Base-by-base conservation (phyloP, 495 filamentous ascomycete genomes). In the Cercophora scortea region DNA sequence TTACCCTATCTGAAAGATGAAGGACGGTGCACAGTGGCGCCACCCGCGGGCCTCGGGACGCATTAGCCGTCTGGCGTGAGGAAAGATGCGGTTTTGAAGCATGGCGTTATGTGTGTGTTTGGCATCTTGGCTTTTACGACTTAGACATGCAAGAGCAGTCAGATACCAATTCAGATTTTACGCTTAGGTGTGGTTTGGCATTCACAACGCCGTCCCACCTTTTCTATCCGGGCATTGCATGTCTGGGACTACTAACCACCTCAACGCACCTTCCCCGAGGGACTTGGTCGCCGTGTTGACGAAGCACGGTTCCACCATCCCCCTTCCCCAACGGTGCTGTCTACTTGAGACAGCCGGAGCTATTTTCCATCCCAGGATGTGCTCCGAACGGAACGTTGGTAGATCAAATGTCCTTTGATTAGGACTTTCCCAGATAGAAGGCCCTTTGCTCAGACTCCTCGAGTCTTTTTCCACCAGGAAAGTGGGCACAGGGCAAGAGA, bases 401-500 rank as follows among this genome's bases (percentile, higher is more conserved):
- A 91, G 79, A 91, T 73, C 50, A 61, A 54, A 47, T 58, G 63
- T 67, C 54, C 64, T 58, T 56, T 59, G 25, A 25, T 25, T 59
- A 50, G 63, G 60, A 60, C 61, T 65, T 47, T 45, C 70, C 77
- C 83, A 79, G 77, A 66, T 61, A 77, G 81, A 87, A 86, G 83
- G 83, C 85, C 79, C 64, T 73, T 69, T 67, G 81, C 74, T 73
- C 76, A 65, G 70, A 64, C 66, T 63, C 62, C 59, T 48, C 41
- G 54, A 51, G 47, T 32, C 62, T 65, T 57, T 65, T 56, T 66
- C 72, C 68, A 66, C 66, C 64, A 65, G 70, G 71, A 67, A 68
- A 52, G 68, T 86, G 84, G 78, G 69, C 78, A 73, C 71, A 68
- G 73, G 80, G 85, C 83, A 85, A 84, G 81, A 87, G 82, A 87